Evolutionary conservation across 192 early-diverging fungal genomes (phyloP), one percentile per base, ranked within the genome.

Genomic region (Entophlyctis helioformis): DNA sequence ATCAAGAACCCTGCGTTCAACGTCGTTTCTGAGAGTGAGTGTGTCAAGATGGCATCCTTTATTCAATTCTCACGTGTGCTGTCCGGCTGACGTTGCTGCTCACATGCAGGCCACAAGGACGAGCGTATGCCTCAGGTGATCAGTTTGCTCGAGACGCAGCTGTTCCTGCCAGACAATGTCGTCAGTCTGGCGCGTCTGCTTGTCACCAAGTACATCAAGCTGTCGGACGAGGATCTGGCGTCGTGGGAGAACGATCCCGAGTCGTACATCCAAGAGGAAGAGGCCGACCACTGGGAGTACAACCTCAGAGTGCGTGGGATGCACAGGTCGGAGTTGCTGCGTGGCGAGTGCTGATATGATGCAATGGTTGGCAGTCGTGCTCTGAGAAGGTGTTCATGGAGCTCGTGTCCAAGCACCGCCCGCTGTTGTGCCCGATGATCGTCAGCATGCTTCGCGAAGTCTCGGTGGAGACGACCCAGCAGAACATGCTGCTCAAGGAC

Each of bases 191-290:
- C 76, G n/a, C 72, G 89, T 52, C 67, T 72, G 15, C 62, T 96
- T 15, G 74, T 93, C 19, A 69, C 74, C 10, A 67, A 76, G 47
- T 90, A 87, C 28, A 61, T 96, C 50, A 59, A 78, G 15, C 59
- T 89, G 6, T 76, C 67, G 35, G 61, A 69, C 9, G 63, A 69
- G 11, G 89, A 92, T 60, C 56, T 89, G 43, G 69, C 69, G 24
- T 56, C 58, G 44, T 96, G 91, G 91, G 77, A 84, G 35, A 78
- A 83, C 5, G 80, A 82, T 50, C 86, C 92, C 3, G 92, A 96
- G 61, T 74, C 66, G 1, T 96, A 83, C 78, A 57, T 85, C 13
- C 65, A 71, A 23, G 81, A 83, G 19, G 80, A 86, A 22, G 86
- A 88, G 37, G 69, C 81, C 22, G 88, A 91, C 57, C 80, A 85